Evolutionary conservation across 1,284 basidiomycete genomes (phyloP).

Genomic region (Boletus subluridellus): DNA sequence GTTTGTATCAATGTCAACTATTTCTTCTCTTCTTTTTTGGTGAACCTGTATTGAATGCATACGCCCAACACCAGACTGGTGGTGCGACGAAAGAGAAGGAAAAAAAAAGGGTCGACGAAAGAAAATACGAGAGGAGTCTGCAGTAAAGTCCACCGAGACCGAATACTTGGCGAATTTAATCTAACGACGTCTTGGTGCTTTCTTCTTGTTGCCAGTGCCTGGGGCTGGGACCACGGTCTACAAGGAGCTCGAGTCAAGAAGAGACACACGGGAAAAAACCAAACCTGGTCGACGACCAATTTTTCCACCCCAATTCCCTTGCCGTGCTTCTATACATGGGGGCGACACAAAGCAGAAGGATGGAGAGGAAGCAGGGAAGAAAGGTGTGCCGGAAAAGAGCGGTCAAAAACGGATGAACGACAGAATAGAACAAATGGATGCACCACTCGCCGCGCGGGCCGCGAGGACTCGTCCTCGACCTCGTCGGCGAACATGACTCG

Average conservation of each 20-base stretch:
- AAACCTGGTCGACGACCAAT: slow-evolving; percentile 25
- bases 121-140: background rate
- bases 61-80: background rate
- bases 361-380: background rate
- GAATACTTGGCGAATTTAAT: background rate
- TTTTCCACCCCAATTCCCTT: slow-evolving; percentile 19
- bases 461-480: slow-evolving; percentile 19
- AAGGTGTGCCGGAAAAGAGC: background rate
- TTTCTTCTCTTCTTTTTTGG: background rate
- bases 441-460: slow-evolving; percentile 31
- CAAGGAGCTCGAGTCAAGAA: slow-evolving; percentile 2
- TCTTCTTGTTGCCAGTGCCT: slow-evolving; percentile 22
- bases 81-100: background rate
- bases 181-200: slow-evolving; percentile 26
- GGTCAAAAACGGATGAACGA: slow-evolving; percentile 5
- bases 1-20: slow-evolving; percentile 24
- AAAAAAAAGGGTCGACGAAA: background rate
- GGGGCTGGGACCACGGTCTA: slow-evolving; percentile 6
- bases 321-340: slow-evolving; percentile 23
- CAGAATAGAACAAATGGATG: slow-evolving; percentile 4
- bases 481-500: slow-evolving; percentile 26
- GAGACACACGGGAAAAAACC: background rate
- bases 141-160: background rate
- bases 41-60: background rate
- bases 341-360: background rate